Evolutionary conservation across 129 eudicot genomes (phyloP), one percentile per base, ranked within the genome.

Genomic region (Ambrosia trifida): DNA sequence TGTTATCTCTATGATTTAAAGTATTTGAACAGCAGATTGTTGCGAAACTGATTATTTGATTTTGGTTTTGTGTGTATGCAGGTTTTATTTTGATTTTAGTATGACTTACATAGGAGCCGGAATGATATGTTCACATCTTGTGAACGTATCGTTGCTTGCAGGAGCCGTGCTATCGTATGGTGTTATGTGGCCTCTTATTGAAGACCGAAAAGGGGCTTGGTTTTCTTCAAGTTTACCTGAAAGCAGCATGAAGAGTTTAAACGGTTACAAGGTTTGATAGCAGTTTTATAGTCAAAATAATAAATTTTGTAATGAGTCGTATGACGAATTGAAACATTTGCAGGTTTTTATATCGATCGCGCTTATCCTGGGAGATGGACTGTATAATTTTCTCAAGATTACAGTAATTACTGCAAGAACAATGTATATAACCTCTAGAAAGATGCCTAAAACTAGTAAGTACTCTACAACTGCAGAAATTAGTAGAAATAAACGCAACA

Each of bases 151-250:
- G 28, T 72, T 91, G 84, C 90, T 91, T 60, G 76, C 86, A 58
- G 97, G 97, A 58, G 97, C 96, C 2, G 80, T 91, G 67, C 96
- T 91, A 38, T 91, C 96, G 2, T 88, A 85, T 84, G 97, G 97
- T 13, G 47, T 91, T 12, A 91, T 91, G 97, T 91, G 97, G 97
- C 97, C 97, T 19, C 81, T 88, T 4, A 86, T 91, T 24, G 68
- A 59, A 10, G 80, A 75, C 12, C 75, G 60, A 9, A 88, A 91
- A 80, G 97, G 97, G 20, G 82, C 51, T 2, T 91, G 97, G 97
- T 91, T 82, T 67, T 87, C 96, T 12, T 17, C 54, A 40, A 63
- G 83, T 44, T 69, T 88, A 36, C 82, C 89, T 4, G 70, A 85
- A 77, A 84, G 85, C 66, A 91, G 96, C 76, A 91, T 91, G 97